These are phyloP conservation scores for Rhynchospora breviuscula DNA, from an alignment of 176 grass and related monocot genomes.

Conservation along the genomic window DNA sequence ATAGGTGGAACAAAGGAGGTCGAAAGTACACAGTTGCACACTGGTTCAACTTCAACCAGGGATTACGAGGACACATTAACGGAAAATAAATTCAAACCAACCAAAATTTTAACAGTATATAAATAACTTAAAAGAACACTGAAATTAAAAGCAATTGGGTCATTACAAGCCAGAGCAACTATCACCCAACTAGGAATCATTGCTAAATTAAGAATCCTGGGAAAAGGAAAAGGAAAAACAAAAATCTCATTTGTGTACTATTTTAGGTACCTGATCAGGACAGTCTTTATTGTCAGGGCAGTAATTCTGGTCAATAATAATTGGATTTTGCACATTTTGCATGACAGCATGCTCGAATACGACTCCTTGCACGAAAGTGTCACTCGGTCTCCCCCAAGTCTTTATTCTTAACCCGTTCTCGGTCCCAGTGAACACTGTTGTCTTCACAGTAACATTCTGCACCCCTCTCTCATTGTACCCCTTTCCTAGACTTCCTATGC, in stretches of 20 bases:
- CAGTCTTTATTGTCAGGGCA: slow-evolving; percentile 44
- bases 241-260: neutral
- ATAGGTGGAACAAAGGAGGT: neutral
- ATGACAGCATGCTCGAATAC: slow-evolving; percentile 42
- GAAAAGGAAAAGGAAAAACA: neutral
- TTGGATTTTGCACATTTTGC: slow-evolving; percentile 43
- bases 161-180: neutral
- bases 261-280: slow-evolving; percentile 36
- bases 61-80: neutral
- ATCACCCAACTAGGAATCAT: neutral
- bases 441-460: slow-evolving; percentile 54
- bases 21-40: neutral
- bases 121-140: neutral
- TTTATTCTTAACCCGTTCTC: slow-evolving; percentile 62
- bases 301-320: slow-evolving; percentile 60
- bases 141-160: neutral
- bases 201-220: neutral
- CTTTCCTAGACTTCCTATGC: slow-evolving; percentile 60
- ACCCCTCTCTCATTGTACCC: slow-evolving; percentile 31
- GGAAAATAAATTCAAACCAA: neutral
- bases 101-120: neutral
- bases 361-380: slow-evolving; percentile 34
- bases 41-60: neutral
- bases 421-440: slow-evolving; percentile 32
- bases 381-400: slow-evolving; percentile 38